Evolutionary conservation across 805 yeast genomes (phyloP).

Genomic region (Kregervanrija fluxuum): DNA sequence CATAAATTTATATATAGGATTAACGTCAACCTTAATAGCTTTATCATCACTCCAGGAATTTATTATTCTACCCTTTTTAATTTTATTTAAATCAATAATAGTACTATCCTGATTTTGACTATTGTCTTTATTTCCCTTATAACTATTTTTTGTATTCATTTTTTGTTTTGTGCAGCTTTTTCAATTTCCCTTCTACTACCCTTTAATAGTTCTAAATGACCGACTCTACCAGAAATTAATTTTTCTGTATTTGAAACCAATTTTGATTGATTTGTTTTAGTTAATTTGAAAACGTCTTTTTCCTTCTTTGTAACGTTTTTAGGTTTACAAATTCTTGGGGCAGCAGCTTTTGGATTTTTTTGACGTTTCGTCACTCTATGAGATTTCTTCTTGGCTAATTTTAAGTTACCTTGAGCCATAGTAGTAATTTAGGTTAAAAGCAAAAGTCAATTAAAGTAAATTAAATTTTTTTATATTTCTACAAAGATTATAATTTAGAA

Average conservation of each 20-base stretch:
- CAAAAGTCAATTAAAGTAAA: too few species aligned
- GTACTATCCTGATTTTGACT: neutral
- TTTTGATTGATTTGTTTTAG: conserved; percentile 39
- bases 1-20: conserved; percentile 15
- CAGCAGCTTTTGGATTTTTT: conserved; percentile 57
- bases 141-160: conserved; percentile 35
- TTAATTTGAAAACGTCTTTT: conserved; percentile 40
- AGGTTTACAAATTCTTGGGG: conserved; percentile 67
- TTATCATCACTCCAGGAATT: too few species aligned
- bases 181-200: conserved; percentile 86
- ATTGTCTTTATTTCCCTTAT: neutral
- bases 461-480: too few species aligned
- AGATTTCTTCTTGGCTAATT: conserved; percentile 40
- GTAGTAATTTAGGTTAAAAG: too few species aligned
- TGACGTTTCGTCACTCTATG: conserved; percentile 61
- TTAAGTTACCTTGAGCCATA: conserved; percentile 75
- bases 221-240: conserved; percentile 81
- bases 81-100: neutral
- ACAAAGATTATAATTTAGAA: too few species aligned
- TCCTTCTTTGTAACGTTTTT: conserved; percentile 48
- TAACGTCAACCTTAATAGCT: conserved; percentile 7
- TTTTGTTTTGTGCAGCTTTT: conserved; percentile 41
- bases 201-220: conserved; percentile 84
- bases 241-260: conserved; percentile 54
- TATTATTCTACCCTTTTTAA: too few species aligned